Evolutionary conservation across 805 yeast species (phyloP).

Genomic region (Ogataea methylovora): DNA sequence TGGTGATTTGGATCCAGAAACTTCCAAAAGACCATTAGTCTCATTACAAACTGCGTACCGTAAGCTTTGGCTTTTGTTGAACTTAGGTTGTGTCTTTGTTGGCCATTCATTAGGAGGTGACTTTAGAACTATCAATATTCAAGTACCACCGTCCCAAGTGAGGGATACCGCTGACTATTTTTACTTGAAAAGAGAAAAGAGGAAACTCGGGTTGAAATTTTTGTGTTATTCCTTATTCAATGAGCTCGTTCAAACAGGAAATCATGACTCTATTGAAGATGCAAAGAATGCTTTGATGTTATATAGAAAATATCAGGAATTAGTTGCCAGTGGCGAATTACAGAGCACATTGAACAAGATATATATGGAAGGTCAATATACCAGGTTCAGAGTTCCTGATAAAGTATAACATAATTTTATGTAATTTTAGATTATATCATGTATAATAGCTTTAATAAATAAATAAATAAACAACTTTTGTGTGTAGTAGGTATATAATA

Average conservation of each 20-base stretch:
- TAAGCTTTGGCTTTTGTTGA: conserved; percentile 81
- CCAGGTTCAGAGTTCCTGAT: conserved; percentile 45
- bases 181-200: conserved; percentile 63
- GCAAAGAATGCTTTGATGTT: conserved; percentile 79
- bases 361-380: conserved; percentile 60
- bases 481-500: no score
- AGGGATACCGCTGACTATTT: conserved; percentile 82
- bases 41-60: conserved; percentile 79
- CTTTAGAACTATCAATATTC: conserved; percentile 86
- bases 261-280: conserved; percentile 97
- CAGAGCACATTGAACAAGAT: conserved; percentile 57
- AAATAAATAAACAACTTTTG: no score
- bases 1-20: conserved; percentile 74
- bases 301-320: conserved; percentile 63
- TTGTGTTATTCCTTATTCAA: conserved; percentile 72
- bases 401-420: not conserved
- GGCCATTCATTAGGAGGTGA: conserved; percentile 93
- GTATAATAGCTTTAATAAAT: no score
- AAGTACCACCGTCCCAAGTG: conserved; percentile 79
- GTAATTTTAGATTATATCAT: no score
- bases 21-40: conserved; percentile 63
- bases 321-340: conserved; percentile 50
- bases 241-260: conserved; percentile 79
- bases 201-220: conserved; percentile 79
- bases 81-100: conserved; percentile 84